A percentile compares a stretch with the other conserved stretches of the same genome.
phyloP scores from a whole-genome alignment of 2,329 filamentous ascomycete genomes.

The Lasiodiplodia gonubiensis region DNA sequence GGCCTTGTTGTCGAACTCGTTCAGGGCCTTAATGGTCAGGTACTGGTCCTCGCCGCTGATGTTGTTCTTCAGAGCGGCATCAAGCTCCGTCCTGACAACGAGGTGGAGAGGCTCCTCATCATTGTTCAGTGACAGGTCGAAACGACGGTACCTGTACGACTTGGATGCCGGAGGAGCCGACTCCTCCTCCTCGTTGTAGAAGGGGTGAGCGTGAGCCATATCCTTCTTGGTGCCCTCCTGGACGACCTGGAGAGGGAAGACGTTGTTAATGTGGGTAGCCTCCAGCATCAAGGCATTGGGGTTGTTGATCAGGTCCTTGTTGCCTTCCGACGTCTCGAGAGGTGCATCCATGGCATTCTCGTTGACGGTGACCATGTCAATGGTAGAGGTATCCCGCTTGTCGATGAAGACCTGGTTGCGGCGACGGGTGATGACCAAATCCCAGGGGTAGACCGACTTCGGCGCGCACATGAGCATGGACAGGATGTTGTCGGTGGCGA shows the following conservation, averaged over 20 bases:
- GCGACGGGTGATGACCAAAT: constrained; percentile 90
- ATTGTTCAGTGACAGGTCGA: constrained; percentile 88
- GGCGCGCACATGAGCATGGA: constrained; percentile 99
- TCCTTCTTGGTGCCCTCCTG: constrained; percentile 79
- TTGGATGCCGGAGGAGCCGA: constrained; percentile 93
- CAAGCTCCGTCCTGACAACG: constrained; percentile 91
- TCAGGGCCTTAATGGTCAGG: constrained; percentile 91
- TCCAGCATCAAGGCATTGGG: constrained; percentile 92
- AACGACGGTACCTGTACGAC: constrained; percentile 97
- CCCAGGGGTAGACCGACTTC: constrained; percentile 97
- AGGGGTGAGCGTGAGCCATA: constrained; percentile 90
- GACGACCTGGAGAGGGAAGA: constrained; percentile 96
- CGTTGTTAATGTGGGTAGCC: constrained; percentile 99
- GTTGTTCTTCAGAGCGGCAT: constrained; percentile 94
- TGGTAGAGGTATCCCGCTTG: constrained; percentile 92
- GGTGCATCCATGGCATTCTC: constrained; percentile 97
- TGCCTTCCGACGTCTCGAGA: constrained; percentile 86
- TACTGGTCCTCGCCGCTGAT: constrained; percentile 90
- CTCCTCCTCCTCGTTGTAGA: constrained; percentile 94
- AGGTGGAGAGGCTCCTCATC: constrained; percentile 94
- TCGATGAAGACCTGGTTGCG: constrained; percentile 98
- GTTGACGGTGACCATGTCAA: constrained; percentile 98
- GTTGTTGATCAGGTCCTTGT: constrained; percentile 94
- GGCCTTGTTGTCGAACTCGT: constrained; percentile 98
- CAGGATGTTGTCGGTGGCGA: constrained; percentile 94